Evolutionary conservation across 2,329 filamentous ascomycete species (phyloP).

Genomic region (Fusarium sp.): DNA sequence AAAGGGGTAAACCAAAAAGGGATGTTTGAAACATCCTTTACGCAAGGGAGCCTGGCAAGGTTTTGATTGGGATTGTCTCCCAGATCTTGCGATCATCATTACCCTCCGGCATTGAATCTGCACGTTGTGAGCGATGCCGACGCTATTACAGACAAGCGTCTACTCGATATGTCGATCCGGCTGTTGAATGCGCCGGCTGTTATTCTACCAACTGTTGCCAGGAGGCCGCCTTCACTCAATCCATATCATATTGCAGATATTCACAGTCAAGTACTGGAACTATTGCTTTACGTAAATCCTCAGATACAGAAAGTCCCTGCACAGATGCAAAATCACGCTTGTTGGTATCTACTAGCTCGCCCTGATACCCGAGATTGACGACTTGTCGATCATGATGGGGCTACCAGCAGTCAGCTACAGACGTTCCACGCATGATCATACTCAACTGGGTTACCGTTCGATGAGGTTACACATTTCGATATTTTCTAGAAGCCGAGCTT

Average conservation of each 20-base stretch:
- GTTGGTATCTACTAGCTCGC: constrained; percentile 23
- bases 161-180: constrained; percentile 32
- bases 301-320: constrained; percentile 5
- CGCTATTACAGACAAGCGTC: constrained; percentile 35
- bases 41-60: constrained; percentile 37
- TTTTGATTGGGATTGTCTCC: constrained; percentile 42
- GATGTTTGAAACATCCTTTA: constrained; percentile 41
- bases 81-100: constrained; percentile 37
- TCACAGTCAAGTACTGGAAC: background rate
- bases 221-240: background rate
- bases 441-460: constrained; percentile 30
- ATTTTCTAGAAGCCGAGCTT: constrained; percentile 41
- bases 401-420: constrained; percentile 32
- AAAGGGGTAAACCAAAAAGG: constrained; percentile 33
- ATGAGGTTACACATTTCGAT: constrained; percentile 20
- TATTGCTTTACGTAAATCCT: constrained; percentile 21
- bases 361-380: constrained; percentile 49
- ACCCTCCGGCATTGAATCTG: constrained; percentile 34
- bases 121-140: constrained; percentile 31
- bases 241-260: background rate
- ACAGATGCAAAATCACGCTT: constrained; percentile 16
- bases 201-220: background rate
- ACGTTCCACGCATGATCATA: constrained; percentile 35
- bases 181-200: constrained; percentile 14
- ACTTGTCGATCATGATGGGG: constrained; percentile 45